Base-by-base conservation (phyloP, 345 rosid genomes). In the Melastoma malabathricum region DNA sequence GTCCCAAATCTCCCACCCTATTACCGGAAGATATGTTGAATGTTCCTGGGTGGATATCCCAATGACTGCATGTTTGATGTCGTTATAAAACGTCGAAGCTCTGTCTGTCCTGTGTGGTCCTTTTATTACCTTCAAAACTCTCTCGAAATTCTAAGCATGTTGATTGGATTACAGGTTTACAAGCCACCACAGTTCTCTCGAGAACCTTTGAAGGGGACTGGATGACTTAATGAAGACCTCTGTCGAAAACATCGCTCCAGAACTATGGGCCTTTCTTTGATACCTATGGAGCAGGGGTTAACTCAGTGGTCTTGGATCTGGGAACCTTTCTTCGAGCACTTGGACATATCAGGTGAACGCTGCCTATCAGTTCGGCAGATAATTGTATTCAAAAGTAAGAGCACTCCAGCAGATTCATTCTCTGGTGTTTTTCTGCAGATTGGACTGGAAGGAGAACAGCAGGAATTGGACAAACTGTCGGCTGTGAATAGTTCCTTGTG, bases 241-340 rank as follows among this genome's bases (percentile, higher is more conserved):
- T 1, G 12, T 1, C 12, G 9, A 34, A 34, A 34, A 34, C 41
- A 34, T 5, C 12, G 8, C 58, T 45, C 50, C 60, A 81, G 89
- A 78, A 81, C 46, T 81, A 59, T 2, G 89, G 89, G 18, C 80
- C 82, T 2, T 78, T 82, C 80, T 81, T 81, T 41, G 89, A 78
- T 48, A 54, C 72, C 57, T 66, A 64, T 57, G 84, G 78, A 47
- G 80, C 84, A 3, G 89, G 89, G 66, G 44, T 70, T 15, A 31
- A 47, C 51, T 47, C 66, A 0, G 84, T 78, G 23, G 5, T 58
- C 5, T 56, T 81, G 68, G 56, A 43, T 48, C 47, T 22, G 61
- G 29, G n/a, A 64, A 75, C 54, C 66, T 75, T 52, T 67, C 80
- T 47, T 58, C 62, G 10, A 68, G 52, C 31, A 55, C 65, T 48